phyloP scores from a whole-genome alignment of 441 rosid genomes.

The Aleurites moluccanus region DNA sequence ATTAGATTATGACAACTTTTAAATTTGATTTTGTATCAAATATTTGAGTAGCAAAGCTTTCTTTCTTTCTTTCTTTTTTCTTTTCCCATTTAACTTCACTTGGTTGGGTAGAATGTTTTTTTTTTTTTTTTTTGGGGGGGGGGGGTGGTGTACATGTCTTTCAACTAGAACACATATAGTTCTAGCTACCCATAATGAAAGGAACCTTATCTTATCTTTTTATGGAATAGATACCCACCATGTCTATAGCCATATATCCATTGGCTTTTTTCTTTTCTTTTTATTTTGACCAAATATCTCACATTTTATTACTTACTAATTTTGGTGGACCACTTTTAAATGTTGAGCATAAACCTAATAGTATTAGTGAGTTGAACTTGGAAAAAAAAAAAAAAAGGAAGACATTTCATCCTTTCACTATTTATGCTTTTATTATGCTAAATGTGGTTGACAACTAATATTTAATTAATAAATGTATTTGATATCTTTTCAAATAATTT shows the following conservation, averaged over 20 bases:
- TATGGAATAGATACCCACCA: constrained; percentile 14
- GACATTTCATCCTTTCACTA: constrained; percentile 8
- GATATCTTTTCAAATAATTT: background rate
- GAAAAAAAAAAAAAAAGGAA: background rate
- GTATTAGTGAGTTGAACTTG: constrained; percentile 15
- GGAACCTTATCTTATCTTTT: constrained; percentile 24
- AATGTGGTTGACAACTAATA: background rate
- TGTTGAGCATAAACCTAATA: background rate
- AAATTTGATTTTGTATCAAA: background rate
- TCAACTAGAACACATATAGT: background rate
- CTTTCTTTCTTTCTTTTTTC: background rate
- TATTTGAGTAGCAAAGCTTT: no score
- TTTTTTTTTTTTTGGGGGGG: no score
- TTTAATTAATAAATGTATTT: background rate
- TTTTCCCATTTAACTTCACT: constrained; percentile 15
- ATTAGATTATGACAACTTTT: constrained; percentile 7
- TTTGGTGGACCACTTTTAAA: constrained; percentile 18
- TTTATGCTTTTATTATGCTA: background rate
- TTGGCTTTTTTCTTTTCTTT: background rate
- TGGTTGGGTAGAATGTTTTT: constrained; percentile 4
- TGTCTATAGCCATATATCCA: constrained; percentile 18
- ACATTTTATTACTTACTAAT: background rate
- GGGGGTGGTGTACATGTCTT: constrained; percentile 6
- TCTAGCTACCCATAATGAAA: background rate
- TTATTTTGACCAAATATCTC: constrained; percentile 1